phyloP scores from a whole-genome alignment of 352 stramenopile genomes.

The Pythium scleroteichum region DNA sequence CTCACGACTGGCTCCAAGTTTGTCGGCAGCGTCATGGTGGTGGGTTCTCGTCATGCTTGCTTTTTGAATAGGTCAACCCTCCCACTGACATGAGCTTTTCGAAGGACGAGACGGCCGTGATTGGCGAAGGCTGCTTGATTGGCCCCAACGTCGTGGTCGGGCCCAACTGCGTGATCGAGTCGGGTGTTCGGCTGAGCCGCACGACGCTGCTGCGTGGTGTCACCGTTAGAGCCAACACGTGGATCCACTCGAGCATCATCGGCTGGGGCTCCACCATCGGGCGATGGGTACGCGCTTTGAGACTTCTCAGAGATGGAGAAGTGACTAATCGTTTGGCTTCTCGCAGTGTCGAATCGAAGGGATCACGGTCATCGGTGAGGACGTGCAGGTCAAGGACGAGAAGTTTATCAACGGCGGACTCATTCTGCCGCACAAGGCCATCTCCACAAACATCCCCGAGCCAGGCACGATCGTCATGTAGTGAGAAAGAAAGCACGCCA shows the following conservation, averaged over 20 bases:
- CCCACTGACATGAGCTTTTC: neutral
- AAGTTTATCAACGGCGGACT: conserved; percentile 89
- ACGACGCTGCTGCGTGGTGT: conserved; percentile 78
- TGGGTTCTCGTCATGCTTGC: no score
- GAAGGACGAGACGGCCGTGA: conserved; percentile 66
- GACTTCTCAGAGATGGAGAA: no score
- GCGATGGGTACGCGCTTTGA: conserved; percentile 56
- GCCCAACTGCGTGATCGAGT: conserved; percentile 81
- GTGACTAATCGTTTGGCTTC: no score
- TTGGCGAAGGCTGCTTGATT: conserved; percentile 80
- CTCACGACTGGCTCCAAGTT: conserved; percentile 71
- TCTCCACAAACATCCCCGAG: conserved; percentile 83
- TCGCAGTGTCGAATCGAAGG: conserved; percentile 76
- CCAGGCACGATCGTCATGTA: conserved; percentile 90
- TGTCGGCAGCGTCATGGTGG: conserved; percentile 85
- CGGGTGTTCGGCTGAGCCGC: conserved; percentile 82
- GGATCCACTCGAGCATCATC: conserved; percentile 89
- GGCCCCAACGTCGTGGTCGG: conserved; percentile 87
- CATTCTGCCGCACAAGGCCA: conserved; percentile 88
- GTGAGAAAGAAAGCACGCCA: neutral
- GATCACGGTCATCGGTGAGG: conserved; percentile 83
- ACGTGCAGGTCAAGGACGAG: conserved; percentile 88
- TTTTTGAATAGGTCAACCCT: no score
- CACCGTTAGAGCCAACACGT: conserved; percentile 78
- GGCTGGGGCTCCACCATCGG: conserved; percentile 88